Conservation (phyloP, 2,329 filamentous ascomycete species). For the Talaromyces sp. region DNA sequence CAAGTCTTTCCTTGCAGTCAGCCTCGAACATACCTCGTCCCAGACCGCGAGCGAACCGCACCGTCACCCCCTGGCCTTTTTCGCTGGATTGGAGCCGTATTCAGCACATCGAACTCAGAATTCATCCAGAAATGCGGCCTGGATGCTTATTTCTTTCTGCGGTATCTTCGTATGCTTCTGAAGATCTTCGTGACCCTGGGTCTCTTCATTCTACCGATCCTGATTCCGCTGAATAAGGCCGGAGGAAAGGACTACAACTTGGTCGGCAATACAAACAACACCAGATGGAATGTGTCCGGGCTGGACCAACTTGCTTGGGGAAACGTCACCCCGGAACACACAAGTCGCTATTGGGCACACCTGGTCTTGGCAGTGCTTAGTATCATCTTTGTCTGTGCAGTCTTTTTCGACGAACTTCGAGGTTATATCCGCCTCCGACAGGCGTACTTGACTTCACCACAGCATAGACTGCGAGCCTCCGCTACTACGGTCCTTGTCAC, state of each 20-base stretch:
- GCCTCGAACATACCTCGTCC: constrained; percentile 79
- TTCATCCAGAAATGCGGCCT: constrained; percentile 93
- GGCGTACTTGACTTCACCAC: constrained; percentile 87
- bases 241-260: constrained; percentile 61
- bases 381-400: constrained; percentile 75
- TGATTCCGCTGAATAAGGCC: constrained; percentile 77
- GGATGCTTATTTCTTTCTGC: constrained; percentile 95
- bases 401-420: constrained; percentile 79
- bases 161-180: constrained; percentile 78
- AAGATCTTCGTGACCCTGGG: constrained; percentile 88
- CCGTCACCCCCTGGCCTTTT: constrained; percentile 58
- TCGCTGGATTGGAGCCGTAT: constrained; percentile 52
- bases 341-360: constrained; percentile 75
- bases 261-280: constrained; percentile 32
- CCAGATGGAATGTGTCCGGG: constrained; percentile 52
- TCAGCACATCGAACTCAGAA: constrained; percentile 67
- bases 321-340: constrained; percentile 65
- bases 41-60: constrained; percentile 76
- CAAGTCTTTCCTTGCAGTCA: constrained; percentile 46
- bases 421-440: constrained; percentile 91
- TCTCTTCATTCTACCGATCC: constrained; percentile 70
- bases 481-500: constrained; percentile 93
- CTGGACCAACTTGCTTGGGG: constrained; percentile 82
- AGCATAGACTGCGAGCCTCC: constrained; percentile 87
- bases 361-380: constrained; percentile 71